These are phyloP conservation scores for Amanita polypyramis DNA, from an alignment of 768 basidiomycete species.

Conservation along the genomic window DNA sequence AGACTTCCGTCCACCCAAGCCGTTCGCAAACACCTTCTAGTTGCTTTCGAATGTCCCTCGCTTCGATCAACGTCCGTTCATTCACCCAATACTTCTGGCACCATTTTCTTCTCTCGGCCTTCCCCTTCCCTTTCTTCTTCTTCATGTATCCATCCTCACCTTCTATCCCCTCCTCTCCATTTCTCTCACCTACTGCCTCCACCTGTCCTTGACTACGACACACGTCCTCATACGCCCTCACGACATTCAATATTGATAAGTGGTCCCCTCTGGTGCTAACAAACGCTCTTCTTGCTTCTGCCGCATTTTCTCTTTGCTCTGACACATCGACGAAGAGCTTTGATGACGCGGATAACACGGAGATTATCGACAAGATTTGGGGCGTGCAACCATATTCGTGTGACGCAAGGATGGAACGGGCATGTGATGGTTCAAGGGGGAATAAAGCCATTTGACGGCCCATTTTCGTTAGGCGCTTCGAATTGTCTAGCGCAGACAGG, in stretches of 20 bases:
- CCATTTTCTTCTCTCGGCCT: conserved; percentile 35
- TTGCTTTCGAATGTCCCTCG: conserved; percentile 73
- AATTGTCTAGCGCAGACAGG: conserved; percentile 66
- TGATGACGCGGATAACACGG: conserved; percentile 72
- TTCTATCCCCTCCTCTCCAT: conserved; percentile 25
- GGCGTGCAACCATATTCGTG: conserved; percentile 58
- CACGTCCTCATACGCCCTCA: conserved; percentile 74
- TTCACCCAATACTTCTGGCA: conserved; percentile 79
- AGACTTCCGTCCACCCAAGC: conserved; percentile 30
- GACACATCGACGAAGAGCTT: conserved; percentile 72
- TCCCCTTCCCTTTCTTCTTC: conserved; percentile 4
- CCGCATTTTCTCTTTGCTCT: conserved; percentile 63
- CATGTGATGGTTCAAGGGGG: conserved; percentile 81
- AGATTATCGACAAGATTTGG: conserved; percentile 79
- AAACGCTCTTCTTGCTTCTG: conserved; percentile 68
- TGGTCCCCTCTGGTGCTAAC: conserved; percentile 84
- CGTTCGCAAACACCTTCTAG: conserved; percentile 55
- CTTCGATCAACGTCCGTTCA: conserved; percentile 69
- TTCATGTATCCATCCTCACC: neutral
- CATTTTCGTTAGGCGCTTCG: conserved; percentile 53
- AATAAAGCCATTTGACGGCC: conserved; percentile 85
- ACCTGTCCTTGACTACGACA: conserved; percentile 16
- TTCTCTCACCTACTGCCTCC: conserved; percentile 29
- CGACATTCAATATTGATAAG: conserved; percentile 78
- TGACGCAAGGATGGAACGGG: conserved; percentile 75